These are phyloP conservation scores for Drechmeria coniospora DNA, from an alignment of 2,329 filamentous ascomycete species.

Conservation along the genomic window DNA sequence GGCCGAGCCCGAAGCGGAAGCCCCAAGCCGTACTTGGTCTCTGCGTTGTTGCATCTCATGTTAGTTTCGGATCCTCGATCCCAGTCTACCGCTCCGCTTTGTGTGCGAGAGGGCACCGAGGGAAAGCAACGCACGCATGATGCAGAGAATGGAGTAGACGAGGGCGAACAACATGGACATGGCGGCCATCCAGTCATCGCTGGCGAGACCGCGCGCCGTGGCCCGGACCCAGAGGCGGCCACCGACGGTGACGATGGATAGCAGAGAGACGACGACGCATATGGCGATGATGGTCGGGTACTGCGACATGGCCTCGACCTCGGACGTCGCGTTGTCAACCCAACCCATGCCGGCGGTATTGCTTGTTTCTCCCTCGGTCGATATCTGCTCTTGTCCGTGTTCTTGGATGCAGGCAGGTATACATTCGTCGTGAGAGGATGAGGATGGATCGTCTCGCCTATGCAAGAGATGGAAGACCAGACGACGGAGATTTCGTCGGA, in stretches of 20 bases:
- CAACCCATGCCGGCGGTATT: slow-evolving; percentile 24
- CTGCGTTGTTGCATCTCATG: slow-evolving; percentile 11
- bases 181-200: slow-evolving; percentile 29
- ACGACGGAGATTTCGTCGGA: too few relatives aligned
- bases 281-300: slow-evolving; percentile 33
- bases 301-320: slow-evolving; percentile 29
- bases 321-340: slow-evolving; percentile 32
- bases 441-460: too few relatives aligned
- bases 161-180: slow-evolving; percentile 29
- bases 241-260: slow-evolving; percentile 26
- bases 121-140: slow-evolving; percentile 25
- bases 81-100: neutral
- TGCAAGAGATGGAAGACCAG: too few relatives aligned
- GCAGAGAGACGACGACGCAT: slow-evolving; percentile 25
- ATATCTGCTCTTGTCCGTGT: neutral
- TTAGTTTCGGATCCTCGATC: neutral
- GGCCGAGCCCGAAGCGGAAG: slow-evolving; percentile 29
- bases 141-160: slow-evolving; percentile 33
- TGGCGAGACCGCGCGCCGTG: slow-evolving; percentile 25
- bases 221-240: slow-evolving; percentile 26
- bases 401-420: too few relatives aligned
- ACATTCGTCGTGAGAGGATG: too few relatives aligned
- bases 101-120: neutral
- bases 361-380: neutral
- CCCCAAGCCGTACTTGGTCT: slow-evolving; percentile 38